phyloP scores from a whole-genome alignment of 169 alveolate genomes.

The Eimeria necatrix region DNA sequence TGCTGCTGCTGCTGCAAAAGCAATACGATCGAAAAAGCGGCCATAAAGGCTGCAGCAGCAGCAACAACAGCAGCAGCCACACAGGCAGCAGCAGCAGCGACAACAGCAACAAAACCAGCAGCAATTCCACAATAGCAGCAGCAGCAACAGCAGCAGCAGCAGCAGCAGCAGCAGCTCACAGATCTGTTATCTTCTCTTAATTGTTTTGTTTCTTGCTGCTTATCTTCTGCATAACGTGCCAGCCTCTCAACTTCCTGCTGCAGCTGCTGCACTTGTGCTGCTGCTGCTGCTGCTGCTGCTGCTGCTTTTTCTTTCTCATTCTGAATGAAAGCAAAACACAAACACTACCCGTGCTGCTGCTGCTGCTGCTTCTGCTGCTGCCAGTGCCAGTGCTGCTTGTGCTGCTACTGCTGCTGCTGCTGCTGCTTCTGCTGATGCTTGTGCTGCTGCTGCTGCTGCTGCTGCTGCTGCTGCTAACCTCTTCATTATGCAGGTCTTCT shows the following conservation, averaged over 20 bases:
- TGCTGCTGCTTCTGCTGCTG: not conserved
- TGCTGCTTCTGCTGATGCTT: not conserved
- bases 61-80: too few relatives aligned
- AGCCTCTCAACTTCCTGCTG: constrained; percentile 6
- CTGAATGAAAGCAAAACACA: not conserved
- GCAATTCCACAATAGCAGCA: too few relatives aligned
- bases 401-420: not conserved
- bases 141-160: not conserved
- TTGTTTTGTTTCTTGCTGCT: constrained; percentile 16
- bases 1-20: too few relatives aligned
- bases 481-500: not conserved
- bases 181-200: not conserved
- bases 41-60: too few relatives aligned
- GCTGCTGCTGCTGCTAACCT: not conserved
- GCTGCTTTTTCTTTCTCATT: not conserved
- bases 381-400: not conserved
- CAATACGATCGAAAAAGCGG: too few relatives aligned
- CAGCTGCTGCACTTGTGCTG: not conserved
- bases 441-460: constrained; percentile 6
- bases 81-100: too few relatives aligned
- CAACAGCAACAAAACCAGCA: too few relatives aligned
- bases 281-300: constrained; percentile 8
- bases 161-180: not conserved
- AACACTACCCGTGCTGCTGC: not conserved
- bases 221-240: not conserved